Base-by-base conservation (phyloP, 768 basidiomycete genomes). In the Clavaria fumosa region DNA sequence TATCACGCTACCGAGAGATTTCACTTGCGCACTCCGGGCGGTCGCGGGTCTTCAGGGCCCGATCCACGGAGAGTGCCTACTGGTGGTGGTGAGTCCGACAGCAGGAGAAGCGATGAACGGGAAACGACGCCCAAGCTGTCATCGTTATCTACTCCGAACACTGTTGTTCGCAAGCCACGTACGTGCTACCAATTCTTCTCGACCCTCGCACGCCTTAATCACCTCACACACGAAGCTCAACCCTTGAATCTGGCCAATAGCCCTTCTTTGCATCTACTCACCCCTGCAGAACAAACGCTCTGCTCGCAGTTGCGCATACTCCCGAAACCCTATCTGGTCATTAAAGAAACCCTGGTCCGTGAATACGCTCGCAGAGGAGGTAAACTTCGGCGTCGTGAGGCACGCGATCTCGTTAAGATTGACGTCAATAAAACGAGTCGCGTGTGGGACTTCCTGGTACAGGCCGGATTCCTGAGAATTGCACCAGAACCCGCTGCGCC, bases 321-420 rank as follows among this genome's bases (percentile, higher is more conserved):
- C 14, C 93, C 95, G 1, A 86, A 88, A 51, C 89, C 95, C 1
- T 99, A 95, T 54, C 75, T 99, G 36, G 75, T 83, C 43, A 84
- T 97, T 60, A 99, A 99, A 54, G 89, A 95, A 56, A 86, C 82
- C 4, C 72, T 95, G 28, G 78, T 99, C 21, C 74, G 89, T 22
- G 93, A 97, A 61, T 95, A 88, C 48, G 86, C 85, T 1, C 69
- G 88, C 19, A 67, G 89, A 38, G 81, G 83, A 15, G 91, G 91
- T 7, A 82, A 84, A 53, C 66, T 96, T 31, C 80, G 83, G 34
- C 70, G 84, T 21, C 67, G 89, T 37, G 89, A 95, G 55, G 88
- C 89, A 7, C 71, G 84, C 35, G 85, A 86, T 54, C 64, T 93
- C 42, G 78, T 91, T 47, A 89, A 86, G 57, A 85, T 95, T 44